Percentiles rank a stretch among this genome's conserved stretches.
Evolutionary conservation across 2,329 filamentous ascomycete genomes (phyloP).

Genomic region (Coniella lustricola): DNA sequence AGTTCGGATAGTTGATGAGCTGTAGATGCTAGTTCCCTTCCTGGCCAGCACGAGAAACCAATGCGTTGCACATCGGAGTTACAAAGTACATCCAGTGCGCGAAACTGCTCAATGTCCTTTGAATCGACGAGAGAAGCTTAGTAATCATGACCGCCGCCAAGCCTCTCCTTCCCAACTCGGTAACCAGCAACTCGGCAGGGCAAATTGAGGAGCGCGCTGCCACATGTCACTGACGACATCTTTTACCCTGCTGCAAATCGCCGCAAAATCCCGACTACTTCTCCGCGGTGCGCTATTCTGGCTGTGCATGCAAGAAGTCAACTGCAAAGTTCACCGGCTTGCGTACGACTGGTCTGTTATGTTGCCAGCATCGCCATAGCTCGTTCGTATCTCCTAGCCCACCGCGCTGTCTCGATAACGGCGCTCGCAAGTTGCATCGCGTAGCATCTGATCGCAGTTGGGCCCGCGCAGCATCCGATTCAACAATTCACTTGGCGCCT

Average conservation of each 20-base stretch:
- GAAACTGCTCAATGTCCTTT: no score
- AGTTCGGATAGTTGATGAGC: not conserved
- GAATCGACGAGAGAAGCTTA: no score
- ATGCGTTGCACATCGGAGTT: no score
- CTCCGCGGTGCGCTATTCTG: not conserved
- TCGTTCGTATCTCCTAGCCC: not conserved
- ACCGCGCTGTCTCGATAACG: not conserved
- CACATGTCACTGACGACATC: not conserved
- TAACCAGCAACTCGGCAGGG: not conserved
- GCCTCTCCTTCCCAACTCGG: no score
- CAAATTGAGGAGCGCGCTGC: not conserved
- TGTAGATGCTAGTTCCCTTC: not conserved
- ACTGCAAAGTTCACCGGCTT: not conserved
- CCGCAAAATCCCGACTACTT: not conserved
- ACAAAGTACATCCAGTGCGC: no score
- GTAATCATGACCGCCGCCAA: not conserved
- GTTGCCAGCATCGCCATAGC: no score
- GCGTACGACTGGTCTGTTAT: not conserved
- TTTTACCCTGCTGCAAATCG: not conserved
- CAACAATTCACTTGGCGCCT: not conserved
- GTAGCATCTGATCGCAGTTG: no score
- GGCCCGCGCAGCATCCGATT: not conserved
- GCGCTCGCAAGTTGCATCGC: no score
- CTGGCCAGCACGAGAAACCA: not conserved
- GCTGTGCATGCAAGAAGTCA: not conserved